These are phyloP conservation scores for Pleoardoris graminearum DNA, from an alignment of 2,329 filamentous ascomycete species.

Conservation along the genomic window DNA sequence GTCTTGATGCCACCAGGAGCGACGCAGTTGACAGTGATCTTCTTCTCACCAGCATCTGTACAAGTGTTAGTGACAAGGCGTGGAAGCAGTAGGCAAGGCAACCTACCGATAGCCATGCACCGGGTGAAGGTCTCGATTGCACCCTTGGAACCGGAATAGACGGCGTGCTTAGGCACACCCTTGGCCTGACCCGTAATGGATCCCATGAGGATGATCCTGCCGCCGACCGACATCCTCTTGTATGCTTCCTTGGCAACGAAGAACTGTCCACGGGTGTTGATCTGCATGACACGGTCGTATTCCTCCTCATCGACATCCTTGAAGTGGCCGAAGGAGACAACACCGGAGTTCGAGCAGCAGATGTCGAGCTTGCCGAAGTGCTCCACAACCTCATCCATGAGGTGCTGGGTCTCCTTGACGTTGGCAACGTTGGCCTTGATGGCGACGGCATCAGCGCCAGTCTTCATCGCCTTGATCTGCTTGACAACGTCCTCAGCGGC, in stretches of 20 bases:
- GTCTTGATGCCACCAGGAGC: slow-evolving; percentile 60
- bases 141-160: slow-evolving; percentile 59
- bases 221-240: slow-evolving; percentile 56
- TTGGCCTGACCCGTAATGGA: slow-evolving; percentile 62
- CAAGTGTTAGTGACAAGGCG: slow-evolving; percentile 16
- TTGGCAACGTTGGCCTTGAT: slow-evolving; percentile 71
- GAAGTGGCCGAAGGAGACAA: slow-evolving; percentile 58
- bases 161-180: slow-evolving; percentile 58
- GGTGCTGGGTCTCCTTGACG: slow-evolving; percentile 62
- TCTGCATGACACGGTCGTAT: slow-evolving; percentile 62
- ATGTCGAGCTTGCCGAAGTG: slow-evolving; percentile 71
- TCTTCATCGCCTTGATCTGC: slow-evolving; percentile 64
- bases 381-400: slow-evolving; percentile 66
- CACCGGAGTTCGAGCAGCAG: slow-evolving; percentile 69
- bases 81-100: neutral
- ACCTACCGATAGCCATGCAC: slow-evolving; percentile 57
- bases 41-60: slow-evolving; percentile 57
- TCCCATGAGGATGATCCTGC: slow-evolving; percentile 59
- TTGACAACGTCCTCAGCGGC: slow-evolving; percentile 68
- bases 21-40: slow-evolving; percentile 64
- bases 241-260: slow-evolving; percentile 63
- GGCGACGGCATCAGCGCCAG: slow-evolving; percentile 64
- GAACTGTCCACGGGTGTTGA: slow-evolving; percentile 67
- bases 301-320: slow-evolving; percentile 59
- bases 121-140: slow-evolving; percentile 59